Base-by-base conservation (phyloP, 1,139 yeast genomes). In the Dujonia santamariae region DNA sequence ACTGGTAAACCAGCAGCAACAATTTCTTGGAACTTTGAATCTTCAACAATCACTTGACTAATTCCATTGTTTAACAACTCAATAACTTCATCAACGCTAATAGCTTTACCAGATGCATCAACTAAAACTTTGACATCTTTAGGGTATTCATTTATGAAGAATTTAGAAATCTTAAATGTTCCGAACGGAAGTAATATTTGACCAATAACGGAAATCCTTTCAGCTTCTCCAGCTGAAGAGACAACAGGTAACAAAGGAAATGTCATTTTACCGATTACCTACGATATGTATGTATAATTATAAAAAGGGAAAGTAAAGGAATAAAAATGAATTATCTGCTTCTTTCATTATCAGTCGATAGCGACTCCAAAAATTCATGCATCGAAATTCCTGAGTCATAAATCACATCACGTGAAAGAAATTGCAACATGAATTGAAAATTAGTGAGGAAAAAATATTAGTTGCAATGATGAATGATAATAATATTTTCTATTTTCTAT, bases 1-100 rank as follows among this genome's bases (percentile, higher is more conserved):
- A 69, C 59, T 33, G 95, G 90, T 38, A 86, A 75, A 7, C 84
- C 85, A 7, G 73, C 59, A 3, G 57, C 67, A 2, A 54, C 51
- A 14, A 74, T 56, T 0, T 54, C 55, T 2, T 65, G 68, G 20
- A 54, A 56, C 32, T 59, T 59, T 0, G 46, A 36, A 14, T 55
- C 54, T 2, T 56, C 41, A 19, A 76, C 74, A 43, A 84, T 63
- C 2, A 85, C 53, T 13, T 68, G 67, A 23, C 62, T 53, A 14
- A 83, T 76, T 20, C 96, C 96, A 35, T 71, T 70, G 51, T 88
- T 87, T 43, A 85, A 70, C 24, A 85, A 52, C 9, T 64, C 68
- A 26, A 85, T 65, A 18, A 75, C 53, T 24, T 63, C 59, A 38
- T 80, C 82, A 11, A 54, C 50, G 13, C 51, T 35, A 19, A 59